These are phyloP conservation scores for Onygena corvina DNA, from an alignment of 2,329 filamentous ascomycete genomes.

Conservation along the genomic window DNA sequence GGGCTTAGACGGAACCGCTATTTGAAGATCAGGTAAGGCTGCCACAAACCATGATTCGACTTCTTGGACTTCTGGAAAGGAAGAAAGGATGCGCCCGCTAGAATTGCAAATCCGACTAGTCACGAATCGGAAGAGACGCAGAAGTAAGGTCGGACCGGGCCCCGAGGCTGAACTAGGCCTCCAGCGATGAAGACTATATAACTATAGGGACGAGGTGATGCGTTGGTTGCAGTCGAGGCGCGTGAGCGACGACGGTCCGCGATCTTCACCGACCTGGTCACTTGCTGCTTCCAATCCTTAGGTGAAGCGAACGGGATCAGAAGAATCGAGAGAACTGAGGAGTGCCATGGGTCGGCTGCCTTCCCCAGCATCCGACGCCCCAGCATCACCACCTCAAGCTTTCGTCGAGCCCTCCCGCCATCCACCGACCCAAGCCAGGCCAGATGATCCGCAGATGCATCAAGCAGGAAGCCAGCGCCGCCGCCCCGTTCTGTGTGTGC, in stretches of 20 bases:
- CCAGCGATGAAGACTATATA: neutral
- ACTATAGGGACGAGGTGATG: neutral
- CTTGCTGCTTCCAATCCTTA: neutral
- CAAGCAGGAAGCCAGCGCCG: neutral
- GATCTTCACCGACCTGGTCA: neutral
- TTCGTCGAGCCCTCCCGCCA: neutral
- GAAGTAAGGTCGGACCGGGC: conserved; percentile 5
- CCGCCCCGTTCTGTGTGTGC: neutral
- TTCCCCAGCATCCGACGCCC: neutral
- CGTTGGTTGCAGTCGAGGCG: neutral
- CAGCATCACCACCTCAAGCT: neutral
- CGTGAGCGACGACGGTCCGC: neutral
- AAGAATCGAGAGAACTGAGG: neutral
- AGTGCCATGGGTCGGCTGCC: neutral
- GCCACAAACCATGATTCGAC: conserved; percentile 1
- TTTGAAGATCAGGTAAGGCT: conserved; percentile 5
- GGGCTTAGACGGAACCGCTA: neutral
- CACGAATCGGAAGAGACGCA: neutral
- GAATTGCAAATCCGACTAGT: conserved; percentile 6
- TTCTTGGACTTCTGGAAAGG: conserved; percentile 4
- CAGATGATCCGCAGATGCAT: conserved; percentile 6
- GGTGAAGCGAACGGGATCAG: neutral
- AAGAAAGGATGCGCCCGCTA: neutral
- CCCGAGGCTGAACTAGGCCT: neutral
- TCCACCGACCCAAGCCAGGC: conserved; percentile 1